Base-by-base conservation (phyloP, 2,329 filamentous ascomycete species). In the Cercospora berteroae region DNA sequence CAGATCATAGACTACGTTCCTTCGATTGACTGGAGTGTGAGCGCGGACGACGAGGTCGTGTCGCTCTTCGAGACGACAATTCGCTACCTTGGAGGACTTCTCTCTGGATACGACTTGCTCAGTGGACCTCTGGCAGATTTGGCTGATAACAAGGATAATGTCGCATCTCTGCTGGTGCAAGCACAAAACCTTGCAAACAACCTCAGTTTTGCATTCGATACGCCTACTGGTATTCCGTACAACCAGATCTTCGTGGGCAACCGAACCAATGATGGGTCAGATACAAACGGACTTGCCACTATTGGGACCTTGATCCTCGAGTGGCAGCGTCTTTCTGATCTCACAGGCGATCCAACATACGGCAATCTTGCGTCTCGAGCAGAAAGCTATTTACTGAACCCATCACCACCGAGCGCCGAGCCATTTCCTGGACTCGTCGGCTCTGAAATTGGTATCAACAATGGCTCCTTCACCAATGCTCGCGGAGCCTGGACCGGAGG, bases 21-120 rank as follows among this genome's bases (percentile, higher is more conserved):
- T 0, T 86, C 80, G 0, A 90, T 96, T 74, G 83, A 96, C 77
- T 96, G 92, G 76, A 84, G 84, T 39, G 81, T 97, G 73, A 93
- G 97, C 80, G 96, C 92, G 0, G 67, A 73, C 0, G 74, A 82
- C 2, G 79, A 83, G 1, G 79, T 83, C 9, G 88, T 96, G 59
- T 94, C 90, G 42, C 80, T 97, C 7, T 97, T 97, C 74, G 93
- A 97, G 80, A 96, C 92, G 0, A 97, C 92, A 0, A 96, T 97
- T 75, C 89, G 93, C 27, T 96, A 96, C 74, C 81, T 97, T 1
- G 93, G 88, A 10, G 93, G 93, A 18, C 83, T 97, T 73, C 77
- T 97, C 8, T 91, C 92, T 1, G 91, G 84, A 3, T 90, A 91
- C 73, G 90, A 92, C 75, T 83, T 97, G 60, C 81, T 96, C 60